Conservation (phyloP, 1,284 basidiomycete species). For the Malassezia yamatoensis region DNA sequence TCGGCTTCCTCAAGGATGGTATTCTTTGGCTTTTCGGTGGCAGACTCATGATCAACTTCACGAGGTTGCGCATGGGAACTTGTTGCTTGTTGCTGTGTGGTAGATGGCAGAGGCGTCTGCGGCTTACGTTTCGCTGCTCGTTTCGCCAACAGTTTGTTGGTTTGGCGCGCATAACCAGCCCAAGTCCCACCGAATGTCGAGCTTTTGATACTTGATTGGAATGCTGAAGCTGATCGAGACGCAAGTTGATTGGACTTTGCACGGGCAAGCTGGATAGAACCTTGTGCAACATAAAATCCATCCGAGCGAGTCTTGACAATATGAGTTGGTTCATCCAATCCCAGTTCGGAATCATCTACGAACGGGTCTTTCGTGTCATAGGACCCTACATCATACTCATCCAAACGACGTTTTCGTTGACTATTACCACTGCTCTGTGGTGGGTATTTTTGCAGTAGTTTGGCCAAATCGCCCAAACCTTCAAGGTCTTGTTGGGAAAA, state of each 20-base stretch:
- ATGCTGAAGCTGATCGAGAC: conserved; percentile 8
- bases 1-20: neutral
- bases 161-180: conserved; percentile 26
- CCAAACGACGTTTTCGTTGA: conserved; percentile 19
- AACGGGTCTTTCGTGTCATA: conserved; percentile 89
- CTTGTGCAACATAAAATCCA: conserved; percentile 69
- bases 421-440: conserved; percentile 14
- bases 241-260: conserved; percentile 18
- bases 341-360: conserved; percentile 92
- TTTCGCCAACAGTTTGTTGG: conserved; percentile 32
- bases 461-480: conserved; percentile 29
- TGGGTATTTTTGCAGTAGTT: conserved; percentile 29
- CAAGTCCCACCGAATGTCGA: conserved; percentile 7
- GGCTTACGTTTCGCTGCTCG: conserved; percentile 19
- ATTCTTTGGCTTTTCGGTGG: neutral
- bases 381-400: conserved; percentile 44
- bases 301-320: conserved; percentile 87
- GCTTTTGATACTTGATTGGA: conserved; percentile 9
- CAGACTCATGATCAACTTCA: neutral
- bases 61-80: neutral
- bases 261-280: conserved; percentile 40
- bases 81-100: neutral
- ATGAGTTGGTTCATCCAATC: conserved; percentile 75
- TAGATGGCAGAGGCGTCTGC: neutral
- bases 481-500: conserved; percentile 20